Percentiles rank a stretch among this genome's conserved stretches.
Evolutionary conservation across 2,329 filamentous ascomycete genomes (phyloP).

Genomic region (Meredithiella fracta): DNA sequence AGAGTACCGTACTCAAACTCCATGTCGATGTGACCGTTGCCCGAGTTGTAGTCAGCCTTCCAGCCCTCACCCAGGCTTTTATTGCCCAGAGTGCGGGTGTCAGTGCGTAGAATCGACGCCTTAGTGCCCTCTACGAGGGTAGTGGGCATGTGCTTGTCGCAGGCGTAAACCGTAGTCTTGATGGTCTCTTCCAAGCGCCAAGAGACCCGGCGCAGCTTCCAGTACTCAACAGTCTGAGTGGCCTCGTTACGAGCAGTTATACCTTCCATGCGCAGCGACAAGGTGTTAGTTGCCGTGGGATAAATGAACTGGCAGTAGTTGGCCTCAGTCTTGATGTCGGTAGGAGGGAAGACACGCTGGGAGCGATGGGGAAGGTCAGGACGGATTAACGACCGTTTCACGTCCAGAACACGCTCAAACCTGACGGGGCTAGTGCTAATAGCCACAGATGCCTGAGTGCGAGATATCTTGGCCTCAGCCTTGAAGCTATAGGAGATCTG

Average conservation of each 20-base stretch:
- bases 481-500: conserved; percentile 65
- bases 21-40: conserved; percentile 43
- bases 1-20: conserved; percentile 56
- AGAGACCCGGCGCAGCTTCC: conserved; percentile 78
- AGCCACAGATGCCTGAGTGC: conserved; percentile 36
- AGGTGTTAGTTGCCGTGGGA: conserved; percentile 65
- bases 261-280: conserved; percentile 72
- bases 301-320: conserved; percentile 71
- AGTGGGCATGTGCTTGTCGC: conserved; percentile 44
- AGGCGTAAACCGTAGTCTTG: conserved; percentile 63
- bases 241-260: conserved; percentile 54
- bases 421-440: conserved; percentile 29
- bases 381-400: conserved; percentile 61
- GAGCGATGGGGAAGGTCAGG: conserved; percentile 73
- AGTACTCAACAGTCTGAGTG: conserved; percentile 57
- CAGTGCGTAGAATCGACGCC: conserved; percentile 49
- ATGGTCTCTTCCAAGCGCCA: conserved; percentile 88
- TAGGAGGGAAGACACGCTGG: conserved; percentile 88
- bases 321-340: conserved; percentile 75
- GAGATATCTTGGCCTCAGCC: conserved; percentile 45
- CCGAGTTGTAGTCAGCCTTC: conserved; percentile 52
- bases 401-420: conserved; percentile 49
- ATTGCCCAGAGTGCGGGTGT: conserved; percentile 61
- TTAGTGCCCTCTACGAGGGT: conserved; percentile 31
- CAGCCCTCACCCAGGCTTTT: conserved; percentile 74